Percentiles rank a stretch among this genome's conserved stretches.
phyloP scores from a whole-genome alignment of 805 yeast genomes.

The Hanseniaspora thailandica region DNA sequence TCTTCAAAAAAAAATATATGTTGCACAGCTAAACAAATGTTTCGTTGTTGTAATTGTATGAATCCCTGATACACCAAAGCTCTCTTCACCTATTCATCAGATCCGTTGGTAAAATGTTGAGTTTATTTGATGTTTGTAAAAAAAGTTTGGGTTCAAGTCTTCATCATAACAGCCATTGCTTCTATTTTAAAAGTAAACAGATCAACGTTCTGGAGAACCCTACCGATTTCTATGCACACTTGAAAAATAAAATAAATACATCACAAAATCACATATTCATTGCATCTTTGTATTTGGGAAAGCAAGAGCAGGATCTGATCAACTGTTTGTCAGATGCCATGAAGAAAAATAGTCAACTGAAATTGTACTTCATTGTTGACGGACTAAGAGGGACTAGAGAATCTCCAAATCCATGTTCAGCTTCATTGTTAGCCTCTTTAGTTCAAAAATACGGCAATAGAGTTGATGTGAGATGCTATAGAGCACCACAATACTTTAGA shows the following conservation, averaged over 20 bases:
- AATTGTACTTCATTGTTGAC: constrained; percentile 67
- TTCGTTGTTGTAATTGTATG: not conserved
- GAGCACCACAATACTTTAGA: constrained; percentile 75
- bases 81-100: not conserved
- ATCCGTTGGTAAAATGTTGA: not conserved
- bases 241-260: constrained; percentile 48
- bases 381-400: constrained; percentile 90
- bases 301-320: constrained; percentile 63
- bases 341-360: constrained; percentile 43
- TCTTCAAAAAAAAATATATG: too few relatives aligned
- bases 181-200: constrained; percentile 43
- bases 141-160: constrained; percentile 16
- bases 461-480: constrained; percentile 73
- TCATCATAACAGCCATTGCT: constrained; percentile 31
- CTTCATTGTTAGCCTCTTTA: constrained; percentile 56
- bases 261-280: constrained; percentile 65
- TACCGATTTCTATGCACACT: constrained; percentile 50
- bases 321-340: constrained; percentile 52
- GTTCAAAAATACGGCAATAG: constrained; percentile 54
- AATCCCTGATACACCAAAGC: not conserved
- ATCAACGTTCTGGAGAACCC: constrained; percentile 59
- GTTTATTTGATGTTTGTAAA: constrained; percentile 17
- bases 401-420: constrained; percentile 67
- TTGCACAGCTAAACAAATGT: too few relatives aligned
- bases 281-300: constrained; percentile 80